A percentile compares a stretch with the other conserved stretches of the same genome.
Conservation (phyloP, 2,329 filamentous ascomycete genomes). For the Aureobasidium lini region DNA sequence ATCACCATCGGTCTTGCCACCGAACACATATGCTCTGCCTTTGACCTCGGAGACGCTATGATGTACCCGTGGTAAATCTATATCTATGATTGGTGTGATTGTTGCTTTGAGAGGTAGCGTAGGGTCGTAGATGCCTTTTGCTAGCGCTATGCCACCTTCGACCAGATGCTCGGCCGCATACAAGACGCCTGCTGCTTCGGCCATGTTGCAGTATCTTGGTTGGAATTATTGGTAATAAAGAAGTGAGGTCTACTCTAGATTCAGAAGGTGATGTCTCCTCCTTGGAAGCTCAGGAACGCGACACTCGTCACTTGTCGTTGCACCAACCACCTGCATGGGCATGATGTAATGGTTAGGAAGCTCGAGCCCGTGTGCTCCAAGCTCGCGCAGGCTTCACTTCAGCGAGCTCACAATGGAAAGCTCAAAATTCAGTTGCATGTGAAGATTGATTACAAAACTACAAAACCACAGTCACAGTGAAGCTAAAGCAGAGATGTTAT, state of each 20-base stretch:
- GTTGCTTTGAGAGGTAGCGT: constrained; percentile 46
- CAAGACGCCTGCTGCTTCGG: constrained; percentile 32
- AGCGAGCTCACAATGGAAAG: too few relatives aligned
- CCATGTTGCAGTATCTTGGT: constrained; percentile 15
- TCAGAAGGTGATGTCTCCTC: not conserved
- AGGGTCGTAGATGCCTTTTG: constrained; percentile 40
- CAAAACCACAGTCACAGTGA: too few relatives aligned
- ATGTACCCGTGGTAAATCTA: constrained; percentile 39
- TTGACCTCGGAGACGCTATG: constrained; percentile 49
- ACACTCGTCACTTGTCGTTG: not conserved
- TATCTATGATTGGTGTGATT: constrained; percentile 40
- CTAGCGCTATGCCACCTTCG: constrained; percentile 38
- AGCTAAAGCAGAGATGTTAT: too few relatives aligned
- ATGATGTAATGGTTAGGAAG: not conserved
- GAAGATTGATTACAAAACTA: too few relatives aligned
- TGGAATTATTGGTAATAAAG: too few relatives aligned
- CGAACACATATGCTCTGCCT: constrained; percentile 50
- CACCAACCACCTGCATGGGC: not conserved
- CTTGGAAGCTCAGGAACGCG: not conserved
- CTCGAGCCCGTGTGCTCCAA: not conserved
- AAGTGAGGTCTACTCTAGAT: not conserved
- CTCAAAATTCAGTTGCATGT: too few relatives aligned
- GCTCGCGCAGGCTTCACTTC: not conserved
- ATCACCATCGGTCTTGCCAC: constrained; percentile 30
- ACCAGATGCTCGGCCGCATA: constrained; percentile 30